These are phyloP conservation scores for Nissolia schottii DNA, from an alignment of 306 rosid genomes.

Conservation along the genomic window DNA sequence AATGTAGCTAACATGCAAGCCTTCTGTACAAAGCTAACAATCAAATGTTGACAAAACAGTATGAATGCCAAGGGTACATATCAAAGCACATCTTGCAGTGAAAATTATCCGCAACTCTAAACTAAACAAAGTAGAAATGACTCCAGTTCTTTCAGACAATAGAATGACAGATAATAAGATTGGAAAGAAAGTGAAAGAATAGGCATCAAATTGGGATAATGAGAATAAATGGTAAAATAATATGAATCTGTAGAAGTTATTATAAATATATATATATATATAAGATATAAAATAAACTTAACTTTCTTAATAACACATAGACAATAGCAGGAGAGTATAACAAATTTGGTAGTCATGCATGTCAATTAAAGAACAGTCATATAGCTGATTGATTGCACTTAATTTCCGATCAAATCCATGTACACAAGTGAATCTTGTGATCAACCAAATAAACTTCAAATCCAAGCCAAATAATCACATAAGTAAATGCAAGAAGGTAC, in stretches of 20 bases:
- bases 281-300: not conserved
- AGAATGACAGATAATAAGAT: too few relatives aligned
- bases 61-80: not conserved
- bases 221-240: not conserved
- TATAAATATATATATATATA: not conserved
- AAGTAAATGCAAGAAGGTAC: slow-evolving; percentile 1
- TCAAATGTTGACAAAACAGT: not conserved
- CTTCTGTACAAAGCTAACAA: slow-evolving; percentile 2
- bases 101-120: not conserved
- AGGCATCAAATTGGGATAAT: not conserved
- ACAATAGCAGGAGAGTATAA: not conserved
- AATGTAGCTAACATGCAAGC: slow-evolving; percentile 14
- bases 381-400: not conserved
- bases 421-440: not conserved
- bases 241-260: not conserved
- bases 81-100: not conserved
- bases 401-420: not conserved
- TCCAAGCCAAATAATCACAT: not conserved
- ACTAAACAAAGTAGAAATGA: not conserved
- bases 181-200: not conserved
- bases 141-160: not conserved
- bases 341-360: not conserved
- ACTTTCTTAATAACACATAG: not conserved
- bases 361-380: not conserved
- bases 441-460: not conserved